phyloP scores from a whole-genome alignment of 1,139 yeast genomes.

The Tardiomyces digboiensis region DNA sequence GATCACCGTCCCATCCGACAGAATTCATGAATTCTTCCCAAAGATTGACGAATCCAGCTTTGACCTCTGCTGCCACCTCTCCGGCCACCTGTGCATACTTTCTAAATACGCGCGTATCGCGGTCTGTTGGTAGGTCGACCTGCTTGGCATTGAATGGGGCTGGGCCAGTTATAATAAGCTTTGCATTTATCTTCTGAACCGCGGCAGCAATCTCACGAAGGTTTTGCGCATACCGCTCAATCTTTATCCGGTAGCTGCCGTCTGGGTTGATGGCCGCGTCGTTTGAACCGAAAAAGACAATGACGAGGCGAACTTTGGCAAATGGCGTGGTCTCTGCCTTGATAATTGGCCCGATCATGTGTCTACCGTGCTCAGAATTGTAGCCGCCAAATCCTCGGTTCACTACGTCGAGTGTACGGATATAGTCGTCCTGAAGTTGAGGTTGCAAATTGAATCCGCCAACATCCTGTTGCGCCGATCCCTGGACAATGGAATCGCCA shows the following conservation, averaged over 20 bases:
- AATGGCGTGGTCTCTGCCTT: conserved; percentile 2
- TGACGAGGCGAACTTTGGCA: conserved; percentile 32
- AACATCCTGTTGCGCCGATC: conserved; percentile 24
- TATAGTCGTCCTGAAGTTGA: conserved; percentile 34
- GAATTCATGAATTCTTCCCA: conserved; percentile 33
- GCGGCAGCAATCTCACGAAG: conserved; percentile 32
- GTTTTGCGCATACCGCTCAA: conserved; percentile 41
- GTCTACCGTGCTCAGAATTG: conserved; percentile 29
- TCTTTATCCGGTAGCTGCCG: conserved; percentile 41
- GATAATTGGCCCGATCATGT: conserved; percentile 4
- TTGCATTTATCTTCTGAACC: conserved; percentile 33
- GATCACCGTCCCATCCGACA: background rate
- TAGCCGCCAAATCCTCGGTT: conserved; percentile 55
- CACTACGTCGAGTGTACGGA: conserved; percentile 43
- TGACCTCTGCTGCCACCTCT: conserved; percentile 34
- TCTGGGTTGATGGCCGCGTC: conserved; percentile 43
- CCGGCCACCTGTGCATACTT: conserved; percentile 42
- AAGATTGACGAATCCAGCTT: conserved; percentile 46
- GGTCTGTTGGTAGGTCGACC: conserved; percentile 25
- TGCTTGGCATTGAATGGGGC: conserved; percentile 43
- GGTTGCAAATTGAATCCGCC: conserved; percentile 37
- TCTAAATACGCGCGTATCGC: conserved; percentile 28
- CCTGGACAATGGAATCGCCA: conserved; percentile 60
- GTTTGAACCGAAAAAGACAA: conserved; percentile 69
- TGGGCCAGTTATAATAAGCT: conserved; percentile 52